phyloP scores from a whole-genome alignment of 2,329 filamentous ascomycete genomes.

The Talaromyces sp. region DNA sequence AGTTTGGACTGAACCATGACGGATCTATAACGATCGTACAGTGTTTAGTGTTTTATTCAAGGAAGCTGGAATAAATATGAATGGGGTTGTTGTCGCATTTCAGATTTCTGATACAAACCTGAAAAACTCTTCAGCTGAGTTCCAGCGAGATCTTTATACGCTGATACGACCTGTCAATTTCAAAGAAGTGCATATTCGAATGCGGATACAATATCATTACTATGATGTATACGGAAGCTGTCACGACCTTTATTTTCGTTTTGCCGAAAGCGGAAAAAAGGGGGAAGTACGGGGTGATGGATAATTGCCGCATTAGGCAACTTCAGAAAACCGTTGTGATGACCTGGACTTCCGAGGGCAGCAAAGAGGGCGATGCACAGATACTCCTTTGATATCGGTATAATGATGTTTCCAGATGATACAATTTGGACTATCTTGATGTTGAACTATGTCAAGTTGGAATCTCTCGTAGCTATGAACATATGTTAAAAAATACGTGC shows the following conservation, averaged over 20 bases:
- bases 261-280: constrained; percentile 5
- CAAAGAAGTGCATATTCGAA: too few relatives aligned
- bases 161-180: not conserved
- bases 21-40: not conserved
- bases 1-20: constrained; percentile 14
- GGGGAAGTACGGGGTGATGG: not conserved
- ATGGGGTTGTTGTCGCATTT: not conserved
- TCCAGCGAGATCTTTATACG: not conserved
- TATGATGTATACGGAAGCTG: too few relatives aligned
- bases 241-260: not conserved
- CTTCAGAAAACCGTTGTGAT: not conserved
- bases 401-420: not conserved
- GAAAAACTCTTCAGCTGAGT: not conserved
- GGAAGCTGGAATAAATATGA: not conserved
- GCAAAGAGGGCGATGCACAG: not conserved
- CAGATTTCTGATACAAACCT: not conserved
- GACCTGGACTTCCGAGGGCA: not conserved
- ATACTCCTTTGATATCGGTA: not conserved
- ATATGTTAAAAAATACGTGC: too few relatives aligned
- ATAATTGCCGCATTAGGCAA: constrained; percentile 1
- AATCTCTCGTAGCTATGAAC: not conserved
- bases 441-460: not conserved
- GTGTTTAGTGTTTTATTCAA: not conserved
- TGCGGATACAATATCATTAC: too few relatives aligned
- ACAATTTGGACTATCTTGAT: not conserved